Conservation (phyloP, 2,329 filamentous ascomycete genomes). For the Trichoderma gracile region DNA sequence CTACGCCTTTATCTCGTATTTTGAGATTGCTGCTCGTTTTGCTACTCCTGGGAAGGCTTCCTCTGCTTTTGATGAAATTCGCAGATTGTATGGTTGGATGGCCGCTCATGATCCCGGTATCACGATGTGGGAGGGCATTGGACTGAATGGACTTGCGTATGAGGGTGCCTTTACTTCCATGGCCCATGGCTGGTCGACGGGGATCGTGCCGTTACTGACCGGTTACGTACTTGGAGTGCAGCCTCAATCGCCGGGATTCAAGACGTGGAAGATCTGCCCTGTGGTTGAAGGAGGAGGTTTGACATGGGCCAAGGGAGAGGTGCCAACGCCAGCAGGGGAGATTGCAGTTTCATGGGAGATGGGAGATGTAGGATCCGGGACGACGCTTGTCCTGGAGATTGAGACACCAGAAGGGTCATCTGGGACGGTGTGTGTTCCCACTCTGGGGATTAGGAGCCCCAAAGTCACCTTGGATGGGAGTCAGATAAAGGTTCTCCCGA, state of each 20-base stretch:
- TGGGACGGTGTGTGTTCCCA: not conserved
- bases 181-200: slow-evolving; percentile 55
- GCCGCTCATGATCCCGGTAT: slow-evolving; percentile 46
- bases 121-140: slow-evolving; percentile 56
- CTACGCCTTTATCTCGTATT: slow-evolving; percentile 55
- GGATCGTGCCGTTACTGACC: slow-evolving; percentile 49
- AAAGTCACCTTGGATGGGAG: slow-evolving; percentile 1
- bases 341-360: slow-evolving; percentile 27
- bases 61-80: slow-evolving; percentile 48
- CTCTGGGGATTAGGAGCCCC: not conserved
- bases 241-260: slow-evolving; percentile 48
- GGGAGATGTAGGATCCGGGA: not conserved
- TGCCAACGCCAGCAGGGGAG: slow-evolving; percentile 42
- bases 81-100: slow-evolving; percentile 54
- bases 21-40: slow-evolving; percentile 54
- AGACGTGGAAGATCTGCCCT: slow-evolving; percentile 44
- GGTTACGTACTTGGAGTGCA: slow-evolving; percentile 50
- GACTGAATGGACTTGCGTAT: slow-evolving; percentile 45
- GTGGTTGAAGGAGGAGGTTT: slow-evolving; percentile 36
- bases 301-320: slow-evolving; percentile 46
- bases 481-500: not conserved
- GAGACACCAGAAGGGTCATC: not conserved
- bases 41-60: slow-evolving; percentile 33
- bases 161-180: slow-evolving; percentile 50
- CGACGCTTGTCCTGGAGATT: not conserved